Base-by-base conservation (phyloP, 2,329 filamentous ascomycete species). In the Cercospora sp. region DNA sequence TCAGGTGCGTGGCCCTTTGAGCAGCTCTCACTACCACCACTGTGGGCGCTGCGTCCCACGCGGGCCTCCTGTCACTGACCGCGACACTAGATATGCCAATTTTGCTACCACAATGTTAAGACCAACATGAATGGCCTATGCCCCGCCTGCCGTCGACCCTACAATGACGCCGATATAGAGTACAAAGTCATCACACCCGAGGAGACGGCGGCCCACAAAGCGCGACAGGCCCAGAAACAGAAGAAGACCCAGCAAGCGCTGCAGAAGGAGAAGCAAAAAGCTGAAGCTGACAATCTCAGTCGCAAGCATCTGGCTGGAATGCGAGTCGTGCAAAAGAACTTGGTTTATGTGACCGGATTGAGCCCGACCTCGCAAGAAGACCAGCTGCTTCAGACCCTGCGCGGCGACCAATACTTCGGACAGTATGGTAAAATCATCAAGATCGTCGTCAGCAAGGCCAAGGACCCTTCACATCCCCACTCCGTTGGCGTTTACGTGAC, bases 71-170 rank as follows among this genome's bases (percentile, higher is more conserved):
- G 45, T 18, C 55, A 49, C 72, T 74, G 59, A 73, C 66, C 28
- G 45, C 5, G 18, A 40, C 12, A 43, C 43, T 76, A 97, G 94
- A 94, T 99, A 80, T 99, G 95, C 82, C 96, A 99, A 85, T 99
- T 99, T 82, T 99, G 95, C 83, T 99, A 94, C 85, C 97, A 99
- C 82, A 99, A 98, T 80, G 96, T 99, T 80, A 97, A 96, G 82
- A 97, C 91, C 75, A 97, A 97, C 76, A 93, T 97, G 87, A 98
- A 97, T 79, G 94, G 94, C 40, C 87, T 97, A 67, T 99, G 95
- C 80, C 95, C 95, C n/a, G 97, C 97, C 74, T 99, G 95, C 80
- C 89, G 95, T 81, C 88, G 95, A 79, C 91, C 93, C 5, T 99
- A 99, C 80, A 93, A 97, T 80, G 96, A 99, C 74, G 94, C 94